Conservation (phyloP, 768 basidiomycete genomes). For the Suillus subalutaceus region DNA sequence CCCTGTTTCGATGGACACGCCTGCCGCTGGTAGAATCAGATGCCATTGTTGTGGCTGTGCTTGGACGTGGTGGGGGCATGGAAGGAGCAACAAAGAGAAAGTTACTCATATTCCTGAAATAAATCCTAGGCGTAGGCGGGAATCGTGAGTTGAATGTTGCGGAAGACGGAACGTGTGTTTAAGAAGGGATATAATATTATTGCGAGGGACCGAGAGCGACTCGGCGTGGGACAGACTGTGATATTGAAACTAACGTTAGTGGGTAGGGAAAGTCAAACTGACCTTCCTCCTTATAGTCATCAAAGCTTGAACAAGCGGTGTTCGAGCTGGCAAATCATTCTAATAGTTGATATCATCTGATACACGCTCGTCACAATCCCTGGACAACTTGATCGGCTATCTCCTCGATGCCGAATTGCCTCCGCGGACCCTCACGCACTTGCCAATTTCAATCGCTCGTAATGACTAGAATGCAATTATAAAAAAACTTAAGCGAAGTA, state of each 20-base stretch:
- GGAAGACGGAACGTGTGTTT: conserved; percentile 10
- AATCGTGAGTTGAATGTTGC: background rate
- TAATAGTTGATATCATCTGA: background rate
- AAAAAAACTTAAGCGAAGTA: background rate
- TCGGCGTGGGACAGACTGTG: conserved; percentile 14
- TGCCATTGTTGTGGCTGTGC: conserved; percentile 21
- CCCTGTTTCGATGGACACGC: conserved; percentile 46
- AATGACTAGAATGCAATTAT: conserved; percentile 2
- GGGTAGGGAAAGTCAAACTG: background rate
- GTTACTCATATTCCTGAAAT: conserved; percentile 15
- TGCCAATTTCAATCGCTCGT: background rate
- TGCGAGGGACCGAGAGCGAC: conserved; percentile 1
- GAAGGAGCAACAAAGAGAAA: conserved; percentile 19
- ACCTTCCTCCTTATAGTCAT: background rate
- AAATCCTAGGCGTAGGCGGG: background rate
- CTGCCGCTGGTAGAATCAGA: conserved; percentile 38
- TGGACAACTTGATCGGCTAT: background rate
- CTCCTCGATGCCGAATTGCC: background rate
- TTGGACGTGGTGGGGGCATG: conserved; percentile 25
- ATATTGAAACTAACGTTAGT: conserved; percentile 4
- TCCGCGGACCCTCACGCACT: conserved; percentile 3
- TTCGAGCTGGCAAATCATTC: conserved; percentile 1
- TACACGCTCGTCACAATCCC: background rate
- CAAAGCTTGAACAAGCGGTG: background rate
- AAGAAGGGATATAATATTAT: conserved; percentile 3